Base-by-base conservation (phyloP, 75 land plant genomes). In the Sequoia sempervirens region DNA sequence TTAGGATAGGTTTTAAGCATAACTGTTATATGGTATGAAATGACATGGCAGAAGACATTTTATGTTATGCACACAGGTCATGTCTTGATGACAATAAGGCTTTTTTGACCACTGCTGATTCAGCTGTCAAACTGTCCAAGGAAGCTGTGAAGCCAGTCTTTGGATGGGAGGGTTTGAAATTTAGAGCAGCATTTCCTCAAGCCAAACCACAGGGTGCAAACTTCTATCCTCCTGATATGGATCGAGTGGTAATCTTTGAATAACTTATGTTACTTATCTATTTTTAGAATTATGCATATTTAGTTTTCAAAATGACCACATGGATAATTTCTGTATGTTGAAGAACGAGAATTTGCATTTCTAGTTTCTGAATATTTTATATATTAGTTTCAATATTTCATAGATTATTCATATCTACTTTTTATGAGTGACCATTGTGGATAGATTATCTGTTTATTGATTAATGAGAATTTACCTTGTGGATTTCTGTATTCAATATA, bases 181-280 rank as follows among this genome's bases (percentile, higher is more conserved):
- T 93, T 79, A 94, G 80, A 89, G 89, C 90, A 64, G 94, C 98
- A 72, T 97, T 97, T 92, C 99, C 99, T 37, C 43, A 89, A 68
- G 36, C 32, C 9, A 96, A 97, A 85, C 92, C 95, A 7, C 88
- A 93, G 78, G 96, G 96, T 53, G 99, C 99, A 81, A 96, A 93
- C 79, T 97, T 97, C 83, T 97, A 97, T 79, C 99, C 99, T 85
- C 90, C 90, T n/a, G 99, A 96, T 80, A 96, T 97, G 96, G 96
- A 96, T 81, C 86, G 88, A 86, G 87, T 9, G 93, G 99, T 97
- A 91, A 20, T 61, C 30, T 38, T 10, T 61, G 14, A 28, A 64
- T 64, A 26, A 20, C 26, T 50, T 12, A 13, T 64, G 68, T 64
- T 64, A 64, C 69, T 15, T 20, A 3, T 17, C 46, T 80, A 1